Evolutionary conservation across 495 filamentous ascomycete species (phyloP).

Genomic region (Aspergillus affinis): DNA sequence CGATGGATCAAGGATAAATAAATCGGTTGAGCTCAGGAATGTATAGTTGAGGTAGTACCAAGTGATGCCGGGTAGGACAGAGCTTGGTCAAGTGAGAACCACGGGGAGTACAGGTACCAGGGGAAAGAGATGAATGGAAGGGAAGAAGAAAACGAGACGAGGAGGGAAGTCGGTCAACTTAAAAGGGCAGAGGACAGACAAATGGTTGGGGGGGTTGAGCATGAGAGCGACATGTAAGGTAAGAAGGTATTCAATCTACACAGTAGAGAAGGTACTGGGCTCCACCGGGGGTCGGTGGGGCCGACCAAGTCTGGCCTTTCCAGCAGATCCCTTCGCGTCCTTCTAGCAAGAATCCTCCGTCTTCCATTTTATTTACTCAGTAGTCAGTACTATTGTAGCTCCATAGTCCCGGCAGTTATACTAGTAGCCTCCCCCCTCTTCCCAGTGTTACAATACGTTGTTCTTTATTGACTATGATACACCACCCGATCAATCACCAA

Average conservation of each 20-base stretch:
- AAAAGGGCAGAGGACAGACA: neutral
- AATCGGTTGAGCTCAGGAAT: neutral
- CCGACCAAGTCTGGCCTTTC: neutral
- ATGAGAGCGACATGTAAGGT: neutral
- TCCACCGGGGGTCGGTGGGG: neutral
- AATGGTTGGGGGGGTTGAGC: neutral
- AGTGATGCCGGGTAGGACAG: neutral
- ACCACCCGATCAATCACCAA: too few species aligned
- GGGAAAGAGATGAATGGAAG: neutral
- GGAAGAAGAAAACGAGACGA: neutral
- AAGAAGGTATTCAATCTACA: neutral
- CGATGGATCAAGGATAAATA: neutral
- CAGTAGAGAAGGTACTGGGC: neutral
- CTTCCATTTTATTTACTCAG: too few species aligned
- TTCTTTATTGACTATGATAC: too few species aligned
- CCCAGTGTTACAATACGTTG: too few species aligned
- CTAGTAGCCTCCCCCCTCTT: too few species aligned
- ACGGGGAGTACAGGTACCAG: conserved; percentile 15
- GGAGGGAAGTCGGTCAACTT: neutral
- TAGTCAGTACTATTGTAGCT: too few species aligned
- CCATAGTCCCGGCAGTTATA: too few species aligned
- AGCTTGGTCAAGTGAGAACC: conserved; percentile 2
- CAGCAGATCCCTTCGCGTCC: too few species aligned
- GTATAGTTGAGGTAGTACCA: conserved; percentile 1
- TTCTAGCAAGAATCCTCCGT: too few species aligned